phyloP scores from a whole-genome alignment of 1,139 yeast species.

The Pneumocystis jirovecii region DNA sequence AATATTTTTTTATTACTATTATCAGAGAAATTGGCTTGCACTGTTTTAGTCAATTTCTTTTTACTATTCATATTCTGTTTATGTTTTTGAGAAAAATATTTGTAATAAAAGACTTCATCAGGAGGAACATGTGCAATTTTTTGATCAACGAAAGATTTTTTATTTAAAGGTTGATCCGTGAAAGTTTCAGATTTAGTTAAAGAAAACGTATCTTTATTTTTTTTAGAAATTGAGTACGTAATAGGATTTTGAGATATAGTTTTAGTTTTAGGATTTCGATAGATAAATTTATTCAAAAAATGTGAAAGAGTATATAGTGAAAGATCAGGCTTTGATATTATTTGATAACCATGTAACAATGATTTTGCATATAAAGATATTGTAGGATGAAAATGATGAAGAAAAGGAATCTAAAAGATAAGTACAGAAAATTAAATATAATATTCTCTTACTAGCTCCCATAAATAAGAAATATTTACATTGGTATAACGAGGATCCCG shows the following conservation, averaged over 20 bases:
- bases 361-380: conserved; percentile 66
- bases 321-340: conserved; percentile 58
- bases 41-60: conserved; percentile 22
- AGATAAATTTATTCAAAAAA: conserved; percentile 89
- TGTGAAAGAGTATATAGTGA: conserved; percentile 78
- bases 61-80: conserved; percentile 17
- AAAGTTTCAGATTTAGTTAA: conserved; percentile 30
- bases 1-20: conserved; percentile 14
- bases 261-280: conserved; percentile 78
- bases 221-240: conserved; percentile 96
- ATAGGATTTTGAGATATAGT: conserved; percentile 44
- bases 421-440: conserved; percentile 18
- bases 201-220: conserved; percentile 63
- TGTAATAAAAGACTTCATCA: conserved; percentile 79
- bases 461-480: conserved; percentile 64
- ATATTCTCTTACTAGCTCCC: conserved; percentile 41
- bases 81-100: conserved; percentile 47
- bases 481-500: conserved; percentile 83
- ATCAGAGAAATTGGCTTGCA: conserved; percentile 18
- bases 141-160: conserved; percentile 67
- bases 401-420: conserved; percentile 33
- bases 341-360: conserved; percentile 32
- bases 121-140: conserved; percentile 57
- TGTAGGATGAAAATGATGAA: conserved; percentile 84
- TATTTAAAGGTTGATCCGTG: conserved; percentile 50